These are phyloP conservation scores for Thalassiosira livingstoniorum DNA, from an alignment of 352 stramenopile species.

Conservation along the genomic window DNA sequence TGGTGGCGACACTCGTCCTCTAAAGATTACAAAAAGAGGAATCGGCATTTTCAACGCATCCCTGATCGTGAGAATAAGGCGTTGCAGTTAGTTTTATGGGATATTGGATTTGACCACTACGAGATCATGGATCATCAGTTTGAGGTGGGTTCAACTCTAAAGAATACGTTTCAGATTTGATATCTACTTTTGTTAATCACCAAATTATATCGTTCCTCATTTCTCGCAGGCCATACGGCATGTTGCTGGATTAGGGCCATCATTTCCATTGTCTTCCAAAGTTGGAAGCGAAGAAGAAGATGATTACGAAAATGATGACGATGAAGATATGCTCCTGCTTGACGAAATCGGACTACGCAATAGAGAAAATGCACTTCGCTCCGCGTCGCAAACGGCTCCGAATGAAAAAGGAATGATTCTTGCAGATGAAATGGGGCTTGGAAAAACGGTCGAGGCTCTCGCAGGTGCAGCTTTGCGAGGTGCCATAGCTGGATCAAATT, in stretches of 20 bases:
- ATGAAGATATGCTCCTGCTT: constrained; percentile 20
- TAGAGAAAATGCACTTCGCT: constrained; percentile 21
- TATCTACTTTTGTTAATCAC: too few species aligned
- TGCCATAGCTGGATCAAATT: constrained; percentile 20
- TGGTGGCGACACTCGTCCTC: too few species aligned
- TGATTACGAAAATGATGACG: background rate
- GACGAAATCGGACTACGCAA: constrained; percentile 4
- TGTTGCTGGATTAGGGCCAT: constrained; percentile 34
- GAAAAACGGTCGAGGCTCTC: constrained; percentile 53
- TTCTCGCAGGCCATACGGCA: constrained; percentile 54
- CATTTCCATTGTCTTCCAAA: constrained; percentile 46
- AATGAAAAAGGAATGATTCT: constrained; percentile 37
- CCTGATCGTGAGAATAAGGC: constrained; percentile 17
- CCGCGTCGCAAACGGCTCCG: background rate
- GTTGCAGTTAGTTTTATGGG: constrained; percentile 43
- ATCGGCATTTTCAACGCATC: constrained; percentile 24
- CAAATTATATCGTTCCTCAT: constrained; percentile 33
- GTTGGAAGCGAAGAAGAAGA: too few species aligned
- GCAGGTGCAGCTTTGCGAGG: constrained; percentile 39
- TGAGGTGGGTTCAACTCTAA: too few species aligned
- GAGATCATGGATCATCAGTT: too few species aligned
- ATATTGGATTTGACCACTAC: constrained; percentile 48
- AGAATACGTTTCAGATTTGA: too few species aligned
- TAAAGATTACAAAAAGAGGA: constrained; percentile 26
- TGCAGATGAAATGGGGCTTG: constrained; percentile 55